These are phyloP conservation scores for Stromatinia cepivora DNA, from an alignment of 2,329 filamentous ascomycete genomes.

Conservation along the genomic window DNA sequence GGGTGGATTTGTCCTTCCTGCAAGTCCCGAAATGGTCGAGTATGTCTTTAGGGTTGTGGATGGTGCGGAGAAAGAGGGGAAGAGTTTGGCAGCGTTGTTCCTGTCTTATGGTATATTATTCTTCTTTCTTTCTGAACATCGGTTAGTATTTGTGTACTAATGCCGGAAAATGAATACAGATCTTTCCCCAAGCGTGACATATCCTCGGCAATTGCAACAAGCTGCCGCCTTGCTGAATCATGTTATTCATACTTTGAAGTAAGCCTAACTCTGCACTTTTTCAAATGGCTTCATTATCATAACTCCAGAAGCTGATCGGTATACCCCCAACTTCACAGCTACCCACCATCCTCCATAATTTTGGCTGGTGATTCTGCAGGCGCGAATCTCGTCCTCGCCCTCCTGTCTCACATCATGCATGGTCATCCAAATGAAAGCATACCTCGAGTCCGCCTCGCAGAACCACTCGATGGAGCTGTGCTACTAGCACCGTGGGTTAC, in stretches of 20 bases:
- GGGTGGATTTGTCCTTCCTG: slow-evolving; percentile 56
- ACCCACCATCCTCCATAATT: slow-evolving; percentile 47
- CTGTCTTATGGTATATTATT: slow-evolving; percentile 52
- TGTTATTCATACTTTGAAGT: slow-evolving; percentile 42
- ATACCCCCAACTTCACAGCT: slow-evolving; percentile 60
- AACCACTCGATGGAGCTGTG: slow-evolving; percentile 51
- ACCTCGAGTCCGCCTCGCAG: slow-evolving; percentile 44
- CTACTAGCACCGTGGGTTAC: slow-evolving; percentile 60
- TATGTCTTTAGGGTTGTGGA: slow-evolving; percentile 39
- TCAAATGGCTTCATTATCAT: slow-evolving; percentile 52
- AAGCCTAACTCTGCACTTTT: slow-evolving; percentile 40
- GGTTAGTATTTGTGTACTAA: not conserved
- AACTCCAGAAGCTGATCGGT: slow-evolving; percentile 49
- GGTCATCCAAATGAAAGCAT: slow-evolving; percentile 62
- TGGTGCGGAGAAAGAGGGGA: slow-evolving; percentile 43
- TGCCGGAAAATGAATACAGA: slow-evolving; percentile 26
- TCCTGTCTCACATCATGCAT: slow-evolving; percentile 55
- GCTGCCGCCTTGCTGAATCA: slow-evolving; percentile 47
- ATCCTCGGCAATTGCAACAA: slow-evolving; percentile 51
- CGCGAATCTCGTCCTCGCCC: slow-evolving; percentile 48
- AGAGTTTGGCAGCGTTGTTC: slow-evolving; percentile 51
- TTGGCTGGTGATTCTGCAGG: slow-evolving; percentile 56
- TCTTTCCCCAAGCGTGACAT: slow-evolving; percentile 49
- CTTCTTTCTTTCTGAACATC: not conserved
- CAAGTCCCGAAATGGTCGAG: slow-evolving; percentile 48